Evolutionary conservation across 768 basidiomycete genomes (phyloP).

Genomic region (Suillus plorans): DNA sequence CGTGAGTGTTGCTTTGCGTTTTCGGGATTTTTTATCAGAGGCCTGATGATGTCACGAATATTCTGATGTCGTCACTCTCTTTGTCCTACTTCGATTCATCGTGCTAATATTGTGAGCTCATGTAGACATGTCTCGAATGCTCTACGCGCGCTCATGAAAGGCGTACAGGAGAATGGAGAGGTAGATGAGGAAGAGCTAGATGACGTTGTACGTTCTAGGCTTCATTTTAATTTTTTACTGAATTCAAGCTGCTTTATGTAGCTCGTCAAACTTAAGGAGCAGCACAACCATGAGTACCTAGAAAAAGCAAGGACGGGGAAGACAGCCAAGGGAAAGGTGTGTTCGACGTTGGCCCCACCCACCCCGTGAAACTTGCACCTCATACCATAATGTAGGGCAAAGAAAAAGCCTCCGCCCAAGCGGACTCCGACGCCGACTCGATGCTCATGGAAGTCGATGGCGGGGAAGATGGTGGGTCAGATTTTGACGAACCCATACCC

Average conservation of each 20-base stretch:
- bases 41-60: neutral
- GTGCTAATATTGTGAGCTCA: conserved; percentile 1
- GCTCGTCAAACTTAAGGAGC: conserved; percentile 70
- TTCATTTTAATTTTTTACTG: conserved; percentile 5
- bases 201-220: conserved; percentile 53
- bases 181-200: conserved; percentile 75
- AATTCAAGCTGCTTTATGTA: conserved; percentile 22
- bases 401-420: conserved; percentile 43
- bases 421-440: conserved; percentile 66
- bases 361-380: neutral
- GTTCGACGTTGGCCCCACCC: conserved; percentile 1
- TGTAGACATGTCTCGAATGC: conserved; percentile 64
- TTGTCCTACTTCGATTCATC: neutral
- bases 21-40: neutral
- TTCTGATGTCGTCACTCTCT: neutral
- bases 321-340: conserved; percentile 45
- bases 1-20: conserved; percentile 46
- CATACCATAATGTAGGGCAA: conserved; percentile 41
- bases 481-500: conserved; percentile 40
- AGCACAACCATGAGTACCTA: conserved; percentile 62
- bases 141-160: conserved; percentile 63
- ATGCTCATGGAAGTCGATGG: conserved; percentile 77
- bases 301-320: conserved; percentile 44
- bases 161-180: conserved; percentile 63
- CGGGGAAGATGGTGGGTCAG: conserved; percentile 50